Conservation (phyloP, 345 rosid genomes). For the Gossypium mustelinum region DNA sequence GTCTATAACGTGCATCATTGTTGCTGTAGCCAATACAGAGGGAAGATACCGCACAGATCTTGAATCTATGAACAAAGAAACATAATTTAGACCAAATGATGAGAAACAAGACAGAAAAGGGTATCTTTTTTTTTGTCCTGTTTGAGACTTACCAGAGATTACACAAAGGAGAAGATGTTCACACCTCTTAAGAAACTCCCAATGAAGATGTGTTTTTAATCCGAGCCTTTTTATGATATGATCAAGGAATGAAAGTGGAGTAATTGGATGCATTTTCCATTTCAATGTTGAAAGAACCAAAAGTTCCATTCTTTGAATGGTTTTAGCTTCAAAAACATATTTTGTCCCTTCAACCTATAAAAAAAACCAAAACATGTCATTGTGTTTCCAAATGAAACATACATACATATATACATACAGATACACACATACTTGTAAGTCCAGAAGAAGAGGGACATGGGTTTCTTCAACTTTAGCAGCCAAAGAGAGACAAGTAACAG, state of each 20-base stretch:
- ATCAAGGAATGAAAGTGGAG: slow-evolving; percentile 85
- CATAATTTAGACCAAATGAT: neutral
- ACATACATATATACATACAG: too few relatives aligned
- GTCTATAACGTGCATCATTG: slow-evolving; percentile 69
- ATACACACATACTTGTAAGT: slow-evolving; percentile 58
- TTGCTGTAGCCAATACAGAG: slow-evolving; percentile 76
- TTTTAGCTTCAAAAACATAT: slow-evolving; percentile 76
- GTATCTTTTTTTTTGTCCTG: neutral
- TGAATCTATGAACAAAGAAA: slow-evolving; percentile 40
- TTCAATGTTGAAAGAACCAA: slow-evolving; percentile 71
- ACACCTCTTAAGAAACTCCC: slow-evolving; percentile 68
- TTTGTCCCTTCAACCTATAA: slow-evolving; percentile 61
- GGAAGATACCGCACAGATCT: slow-evolving; percentile 67
- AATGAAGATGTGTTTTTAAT: slow-evolving; percentile 44
- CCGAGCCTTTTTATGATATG: slow-evolving; percentile 70
- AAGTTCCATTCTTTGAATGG: slow-evolving; percentile 95
- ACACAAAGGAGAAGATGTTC: slow-evolving; percentile 54
- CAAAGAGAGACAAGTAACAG: slow-evolving; percentile 82
- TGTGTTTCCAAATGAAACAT: neutral
- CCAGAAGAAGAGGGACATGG: slow-evolving; percentile 71
- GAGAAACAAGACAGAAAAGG: slow-evolving; percentile 8
- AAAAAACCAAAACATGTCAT: slow-evolving; percentile 9
- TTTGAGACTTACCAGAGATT: slow-evolving; percentile 47
- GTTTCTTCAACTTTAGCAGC: slow-evolving; percentile 97
- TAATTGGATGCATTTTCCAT: slow-evolving; percentile 90